Conservation (phyloP, 2,329 filamentous ascomycete genomes). For the Fusarium verticillioides region DNA sequence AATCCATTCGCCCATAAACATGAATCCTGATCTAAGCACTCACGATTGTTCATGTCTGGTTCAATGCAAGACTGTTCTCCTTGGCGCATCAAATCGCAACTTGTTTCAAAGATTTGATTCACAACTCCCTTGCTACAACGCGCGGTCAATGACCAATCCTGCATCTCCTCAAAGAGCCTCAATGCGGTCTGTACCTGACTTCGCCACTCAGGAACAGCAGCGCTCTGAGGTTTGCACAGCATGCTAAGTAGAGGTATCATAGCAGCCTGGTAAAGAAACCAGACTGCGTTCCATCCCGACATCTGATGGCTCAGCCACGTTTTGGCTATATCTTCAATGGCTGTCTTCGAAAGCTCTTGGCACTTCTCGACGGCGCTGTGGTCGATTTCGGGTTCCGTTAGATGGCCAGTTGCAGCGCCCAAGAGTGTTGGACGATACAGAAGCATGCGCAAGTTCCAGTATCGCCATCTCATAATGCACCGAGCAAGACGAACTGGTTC, state of each 20-base stretch:
- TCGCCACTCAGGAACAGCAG: neutral
- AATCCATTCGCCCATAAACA: neutral
- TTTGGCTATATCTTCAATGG: neutral
- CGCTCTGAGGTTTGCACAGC: neutral
- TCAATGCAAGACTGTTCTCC: neutral
- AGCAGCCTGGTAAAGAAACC: constrained; percentile 3
- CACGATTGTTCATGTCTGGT: neutral
- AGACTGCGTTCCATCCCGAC: constrained; percentile 14
- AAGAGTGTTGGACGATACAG: neutral
- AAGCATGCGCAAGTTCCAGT: constrained; percentile 14
- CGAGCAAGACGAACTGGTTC: constrained; percentile 2
- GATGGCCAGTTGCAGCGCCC: neutral
- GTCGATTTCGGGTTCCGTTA: neutral
- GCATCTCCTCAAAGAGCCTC: neutral
- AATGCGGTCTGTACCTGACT: neutral
- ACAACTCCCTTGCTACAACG: neutral
- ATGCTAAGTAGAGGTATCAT: constrained; percentile 6
- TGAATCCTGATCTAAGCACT: neutral
- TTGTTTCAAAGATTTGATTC: neutral
- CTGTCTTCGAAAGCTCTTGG: neutral
- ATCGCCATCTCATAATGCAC: constrained; percentile 6
- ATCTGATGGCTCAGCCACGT: neutral
- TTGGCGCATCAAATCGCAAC: neutral
- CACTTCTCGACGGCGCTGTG: neutral
- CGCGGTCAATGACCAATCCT: neutral